Conservation (phyloP, 2,329 filamentous ascomycete genomes). For the Cryphonectria japonica region DNA sequence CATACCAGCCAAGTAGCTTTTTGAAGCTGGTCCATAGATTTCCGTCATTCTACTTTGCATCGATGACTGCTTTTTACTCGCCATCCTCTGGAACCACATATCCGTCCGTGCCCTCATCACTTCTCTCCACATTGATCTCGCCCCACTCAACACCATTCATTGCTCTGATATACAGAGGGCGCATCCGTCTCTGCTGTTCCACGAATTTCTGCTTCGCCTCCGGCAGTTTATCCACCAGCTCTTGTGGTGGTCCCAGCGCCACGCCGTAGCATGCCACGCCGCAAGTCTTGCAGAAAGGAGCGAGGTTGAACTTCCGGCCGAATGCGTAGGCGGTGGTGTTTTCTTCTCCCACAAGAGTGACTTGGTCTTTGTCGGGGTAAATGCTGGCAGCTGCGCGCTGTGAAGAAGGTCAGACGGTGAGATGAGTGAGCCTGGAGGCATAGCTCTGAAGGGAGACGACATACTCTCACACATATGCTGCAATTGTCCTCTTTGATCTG, state of each 20-base stretch:
- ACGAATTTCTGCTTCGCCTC: slow-evolving; percentile 34
- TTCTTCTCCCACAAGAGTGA: slow-evolving; percentile 35
- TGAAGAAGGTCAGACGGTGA: neutral
- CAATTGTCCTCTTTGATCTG: slow-evolving; percentile 48
- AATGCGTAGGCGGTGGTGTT: slow-evolving; percentile 35
- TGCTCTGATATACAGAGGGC: slow-evolving; percentile 24
- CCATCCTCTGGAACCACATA: slow-evolving; percentile 29
- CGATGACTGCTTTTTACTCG: neutral
- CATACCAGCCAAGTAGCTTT: neutral
- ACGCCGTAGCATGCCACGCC: slow-evolving; percentile 37
- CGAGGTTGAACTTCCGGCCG: slow-evolving; percentile 33
- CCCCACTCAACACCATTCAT: slow-evolving; percentile 26
- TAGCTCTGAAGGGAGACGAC: neutral
- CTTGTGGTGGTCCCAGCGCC: slow-evolving; percentile 38
- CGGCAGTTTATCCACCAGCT: slow-evolving; percentile 36
- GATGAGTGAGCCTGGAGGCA: neutral
- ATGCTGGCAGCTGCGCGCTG: slow-evolving; percentile 37
- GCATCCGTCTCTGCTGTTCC: slow-evolving; percentile 19
- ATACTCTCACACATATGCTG: slow-evolving; percentile 38
- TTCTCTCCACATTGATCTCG: slow-evolving; percentile 31
- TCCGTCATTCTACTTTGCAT: neutral
- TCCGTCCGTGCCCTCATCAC: slow-evolving; percentile 36
- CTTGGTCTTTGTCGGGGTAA: slow-evolving; percentile 36
- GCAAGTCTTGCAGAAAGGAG: slow-evolving; percentile 36
- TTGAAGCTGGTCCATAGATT: neutral